Evolutionary conservation across 2,329 filamentous ascomycete genomes (phyloP).

Genomic region (Stachybotrys elegans): DNA sequence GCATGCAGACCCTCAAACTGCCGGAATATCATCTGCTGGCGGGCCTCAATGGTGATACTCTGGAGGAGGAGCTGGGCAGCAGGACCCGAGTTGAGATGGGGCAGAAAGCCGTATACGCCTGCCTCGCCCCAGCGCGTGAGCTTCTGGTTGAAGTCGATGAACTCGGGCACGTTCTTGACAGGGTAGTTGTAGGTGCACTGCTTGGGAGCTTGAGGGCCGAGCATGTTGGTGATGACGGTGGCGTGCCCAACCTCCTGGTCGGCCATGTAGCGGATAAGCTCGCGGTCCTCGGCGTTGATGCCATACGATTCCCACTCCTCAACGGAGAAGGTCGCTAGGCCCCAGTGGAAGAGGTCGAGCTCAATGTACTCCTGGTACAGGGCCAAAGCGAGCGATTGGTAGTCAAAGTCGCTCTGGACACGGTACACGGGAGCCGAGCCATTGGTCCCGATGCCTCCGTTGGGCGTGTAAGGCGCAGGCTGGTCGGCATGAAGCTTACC

Average conservation of each 20-base stretch:
- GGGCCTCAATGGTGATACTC: constrained; percentile 72
- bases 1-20: constrained; percentile 77
- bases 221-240: constrained; percentile 71
- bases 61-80: constrained; percentile 69
- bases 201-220: constrained; percentile 62
- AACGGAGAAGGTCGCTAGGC: constrained; percentile 62
- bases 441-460: constrained; percentile 71
- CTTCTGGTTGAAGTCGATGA: constrained; percentile 79
- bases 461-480: constrained; percentile 68
- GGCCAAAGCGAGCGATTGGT: constrained; percentile 67
- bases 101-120: constrained; percentile 75
- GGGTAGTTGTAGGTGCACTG: constrained; percentile 84
- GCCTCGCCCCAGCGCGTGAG: constrained; percentile 77
- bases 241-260: constrained; percentile 75
- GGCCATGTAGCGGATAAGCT: constrained; percentile 70
- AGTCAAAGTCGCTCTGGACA: constrained; percentile 78
- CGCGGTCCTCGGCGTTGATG: constrained; percentile 63
- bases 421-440: constrained; percentile 72
- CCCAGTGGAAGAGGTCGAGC: constrained; percentile 76
- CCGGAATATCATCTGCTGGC: constrained; percentile 80
- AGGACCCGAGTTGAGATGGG: constrained; percentile 71
- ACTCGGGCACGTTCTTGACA: constrained; percentile 68
- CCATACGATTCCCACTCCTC: constrained; percentile 66
- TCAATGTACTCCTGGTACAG: constrained; percentile 84
- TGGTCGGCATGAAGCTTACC: constrained; percentile 62